Base-by-base conservation (phyloP, 192 early-diverging fungal species). In the Tieghemiomyces parasiticus region DNA sequence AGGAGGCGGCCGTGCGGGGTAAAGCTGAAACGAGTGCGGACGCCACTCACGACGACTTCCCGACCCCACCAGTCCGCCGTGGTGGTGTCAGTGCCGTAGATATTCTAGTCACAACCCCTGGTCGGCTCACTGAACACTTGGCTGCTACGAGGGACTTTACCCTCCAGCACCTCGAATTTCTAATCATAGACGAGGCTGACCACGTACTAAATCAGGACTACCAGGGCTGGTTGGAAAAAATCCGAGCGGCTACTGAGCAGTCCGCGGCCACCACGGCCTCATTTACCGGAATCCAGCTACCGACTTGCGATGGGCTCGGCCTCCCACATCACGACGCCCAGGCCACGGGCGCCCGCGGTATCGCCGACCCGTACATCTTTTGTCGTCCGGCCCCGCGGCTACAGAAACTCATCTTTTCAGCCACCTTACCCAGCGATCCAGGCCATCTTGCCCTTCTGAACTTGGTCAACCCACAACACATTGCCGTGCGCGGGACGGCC, bases 141-240 rank as follows among this genome's bases (percentile, higher is more conserved):
- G 70, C 81, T n/a, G 74, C 67, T 9, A 95, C 90, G 20, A 78
- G 73, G 4, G 87, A 85, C 54, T 96, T 95, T 68, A 88, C 93
- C 29, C 73, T 97, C 26, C 85, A 89, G 54, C 91, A 98, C 70
- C 67, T 97, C 46, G 74, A 91, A 61, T 97, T 92, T 67, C 72
- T 94, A 75, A 67, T 91, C 16, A 85, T 97, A 52, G 95, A 99
- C 75, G 95, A 99, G 64, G 95, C 95, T 1, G 95, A 99, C 73
- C 77, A 93, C 26, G 64, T 99, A 31, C 71, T 99, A 53, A 88
- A 88, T 62, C 91, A 95, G 67, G 85, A 82, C 54, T 93, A 88
- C 66, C 83, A 94, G 60, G 94, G 88, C 47, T 98, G 95, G 95
- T 72, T 98, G 44, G 67, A 65, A 10, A 74, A 81, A 45, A 86